Conservation (phyloP, 2,329 filamentous ascomycete species). For the Fusarium sp. region DNA sequence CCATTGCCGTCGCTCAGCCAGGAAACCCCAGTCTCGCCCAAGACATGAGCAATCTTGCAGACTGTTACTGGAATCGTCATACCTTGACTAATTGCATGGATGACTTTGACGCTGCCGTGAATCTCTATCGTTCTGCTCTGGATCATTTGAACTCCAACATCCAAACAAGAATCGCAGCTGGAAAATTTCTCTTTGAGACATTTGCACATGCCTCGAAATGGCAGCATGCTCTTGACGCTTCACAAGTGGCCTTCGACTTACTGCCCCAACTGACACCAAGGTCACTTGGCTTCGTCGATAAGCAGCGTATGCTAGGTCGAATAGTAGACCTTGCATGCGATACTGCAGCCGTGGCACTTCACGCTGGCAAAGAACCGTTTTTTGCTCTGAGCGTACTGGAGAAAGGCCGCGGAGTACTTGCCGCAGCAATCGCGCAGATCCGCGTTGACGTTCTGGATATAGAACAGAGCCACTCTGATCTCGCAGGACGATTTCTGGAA, state of each 20-base stretch:
- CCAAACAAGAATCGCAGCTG: neutral
- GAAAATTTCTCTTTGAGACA: neutral
- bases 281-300: neutral
- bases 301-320: neutral
- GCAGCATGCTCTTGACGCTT: neutral
- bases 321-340: neutral
- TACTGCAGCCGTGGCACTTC: neutral
- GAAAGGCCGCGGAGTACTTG: neutral
- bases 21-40: neutral
- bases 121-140: rapidly evolving
- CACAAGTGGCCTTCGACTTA: neutral
- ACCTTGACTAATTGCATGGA: neutral
- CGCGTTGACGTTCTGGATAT: neutral
- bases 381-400: neutral
- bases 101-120: neutral
- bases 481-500: neutral
- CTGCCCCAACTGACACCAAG: neutral
- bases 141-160: neutral
- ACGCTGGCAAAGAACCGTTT: neutral
- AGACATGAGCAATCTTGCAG: neutral
- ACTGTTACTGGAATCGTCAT: neutral
- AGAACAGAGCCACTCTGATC: rapidly evolving
- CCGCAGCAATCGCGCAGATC: neutral
- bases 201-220: neutral
- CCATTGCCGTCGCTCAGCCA: rapidly evolving